Conservation (phyloP, 495 filamentous ascomycete genomes). For the Xylaria cubensis region DNA sequence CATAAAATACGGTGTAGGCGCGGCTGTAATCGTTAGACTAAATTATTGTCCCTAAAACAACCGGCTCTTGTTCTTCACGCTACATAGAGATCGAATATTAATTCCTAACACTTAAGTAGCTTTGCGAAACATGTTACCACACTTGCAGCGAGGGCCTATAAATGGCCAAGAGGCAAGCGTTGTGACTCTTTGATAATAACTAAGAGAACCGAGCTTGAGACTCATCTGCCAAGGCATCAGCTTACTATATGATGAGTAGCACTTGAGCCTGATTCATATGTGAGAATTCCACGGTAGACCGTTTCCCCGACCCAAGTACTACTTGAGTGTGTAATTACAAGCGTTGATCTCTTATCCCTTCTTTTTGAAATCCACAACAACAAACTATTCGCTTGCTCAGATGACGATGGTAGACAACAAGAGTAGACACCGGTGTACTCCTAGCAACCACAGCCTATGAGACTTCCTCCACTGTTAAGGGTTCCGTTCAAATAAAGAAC, state of each 20-base stretch:
- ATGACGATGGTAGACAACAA: not conserved
- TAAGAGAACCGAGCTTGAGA: not conserved
- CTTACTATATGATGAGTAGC: not conserved
- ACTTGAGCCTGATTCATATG: not conserved
- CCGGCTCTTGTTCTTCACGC: not conserved
- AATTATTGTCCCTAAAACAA: too few species aligned
- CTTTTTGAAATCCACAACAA: not conserved
- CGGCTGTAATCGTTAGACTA: too few species aligned
- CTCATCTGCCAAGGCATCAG: not conserved
- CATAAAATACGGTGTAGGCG: too few species aligned
- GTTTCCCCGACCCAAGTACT: not conserved
- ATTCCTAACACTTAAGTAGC: not conserved
- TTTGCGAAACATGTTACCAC: not conserved
- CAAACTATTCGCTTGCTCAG: not conserved
- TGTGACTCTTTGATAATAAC: not conserved
- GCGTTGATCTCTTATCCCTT: not conserved
- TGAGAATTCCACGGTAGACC: not conserved
- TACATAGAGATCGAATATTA: not conserved
- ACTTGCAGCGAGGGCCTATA: not conserved
- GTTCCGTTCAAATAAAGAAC: not conserved
- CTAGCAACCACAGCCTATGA: not conserved
- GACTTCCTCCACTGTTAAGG: not conserved
- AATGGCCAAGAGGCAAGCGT: not conserved
- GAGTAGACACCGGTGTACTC: not conserved
- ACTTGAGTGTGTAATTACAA: not conserved